Evolutionary conservation across 441 rosid genomes (phyloP), one percentile per base, ranked within the genome.

Genomic region (Daphne laureola): DNA sequence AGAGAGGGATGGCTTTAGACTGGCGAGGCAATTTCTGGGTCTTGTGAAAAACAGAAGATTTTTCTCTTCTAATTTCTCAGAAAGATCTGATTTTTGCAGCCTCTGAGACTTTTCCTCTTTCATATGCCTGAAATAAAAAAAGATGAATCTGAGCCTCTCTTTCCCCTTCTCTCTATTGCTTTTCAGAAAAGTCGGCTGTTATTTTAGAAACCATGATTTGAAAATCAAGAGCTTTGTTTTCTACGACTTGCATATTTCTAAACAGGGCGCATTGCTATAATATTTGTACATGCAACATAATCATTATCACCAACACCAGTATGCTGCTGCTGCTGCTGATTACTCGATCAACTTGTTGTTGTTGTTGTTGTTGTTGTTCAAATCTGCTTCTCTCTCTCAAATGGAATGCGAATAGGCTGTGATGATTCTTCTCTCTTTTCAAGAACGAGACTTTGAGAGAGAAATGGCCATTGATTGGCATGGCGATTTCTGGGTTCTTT

Each of bases 101-200:
- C 84, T 73, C 57, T n/a, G 73, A 55, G 25, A 2, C 27, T 35
- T 49, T 23, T 25, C 38, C 46, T 41, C 38, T 38, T 21, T 21
- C 25, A 21, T 43, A 46, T 46, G 43, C 14, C 77, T 75, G 65
- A 77, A 81, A 84, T n/a, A n/a, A 84, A 18, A 58, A 52, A 76
- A 72, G 79, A 82, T 80, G 78, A 79, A 77, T 84, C 88, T 84
- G 92, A 78, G 90, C 78, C 81, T 62, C 66, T n/a, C 18, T 13
- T 12, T n/a, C n/a, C 31, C 13, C 27, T 14, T 17, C 40, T n/a
- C n/a, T n/a, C n/a, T n/a, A n/a, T n/a, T n/a, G n/a, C n/a, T n/a
- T n/a, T n/a, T n/a, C n/a, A n/a, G n/a, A n/a, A n/a, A n/a, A n/a
- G n/a, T n/a, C n/a, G n/a, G n/a, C n/a, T n/a, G n/a, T n/a, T n/a